Evolutionary conservation across 306 rosid genomes (phyloP).

Genomic region (Trifolium pratense): DNA sequence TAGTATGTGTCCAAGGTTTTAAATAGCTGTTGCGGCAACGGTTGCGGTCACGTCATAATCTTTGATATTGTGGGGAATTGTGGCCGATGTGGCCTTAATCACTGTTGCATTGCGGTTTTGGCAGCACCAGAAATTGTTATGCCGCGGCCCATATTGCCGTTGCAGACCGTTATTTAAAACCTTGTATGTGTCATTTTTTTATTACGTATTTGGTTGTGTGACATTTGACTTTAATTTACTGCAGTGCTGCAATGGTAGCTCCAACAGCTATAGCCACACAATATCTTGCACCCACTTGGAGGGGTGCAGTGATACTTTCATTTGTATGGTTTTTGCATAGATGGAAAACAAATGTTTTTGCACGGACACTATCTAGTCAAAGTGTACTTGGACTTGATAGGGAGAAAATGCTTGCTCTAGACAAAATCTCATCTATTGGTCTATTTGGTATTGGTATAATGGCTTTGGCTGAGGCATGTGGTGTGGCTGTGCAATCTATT

Average conservation of each 20-base stretch:
- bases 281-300: conserved; percentile 73
- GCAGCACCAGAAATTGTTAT: background rate
- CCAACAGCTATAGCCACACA: conserved; percentile 79
- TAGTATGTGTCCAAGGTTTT: background rate
- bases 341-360: conserved; percentile 76
- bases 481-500: conserved; percentile 89
- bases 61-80: background rate
- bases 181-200: background rate
- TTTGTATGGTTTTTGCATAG: conserved; percentile 88
- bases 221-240: conserved; percentile 53
- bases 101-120: background rate
- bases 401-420: conserved; percentile 73
- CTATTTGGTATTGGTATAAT: conserved; percentile 78
- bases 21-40: background rate
- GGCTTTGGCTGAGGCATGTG: conserved; percentile 96
- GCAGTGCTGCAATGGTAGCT: conserved; percentile 81
- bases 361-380: conserved; percentile 55
- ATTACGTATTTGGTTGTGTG: conserved; percentile 29
- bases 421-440: conserved; percentile 80
- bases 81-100: background rate
- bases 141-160: background rate
- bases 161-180: background rate
- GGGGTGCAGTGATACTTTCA: conserved; percentile 78
- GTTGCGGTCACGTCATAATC: background rate
- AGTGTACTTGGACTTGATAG: conserved; percentile 61